Base-by-base conservation (phyloP, 352 stramenopile species). In the Phytophthora sp. region DNA sequence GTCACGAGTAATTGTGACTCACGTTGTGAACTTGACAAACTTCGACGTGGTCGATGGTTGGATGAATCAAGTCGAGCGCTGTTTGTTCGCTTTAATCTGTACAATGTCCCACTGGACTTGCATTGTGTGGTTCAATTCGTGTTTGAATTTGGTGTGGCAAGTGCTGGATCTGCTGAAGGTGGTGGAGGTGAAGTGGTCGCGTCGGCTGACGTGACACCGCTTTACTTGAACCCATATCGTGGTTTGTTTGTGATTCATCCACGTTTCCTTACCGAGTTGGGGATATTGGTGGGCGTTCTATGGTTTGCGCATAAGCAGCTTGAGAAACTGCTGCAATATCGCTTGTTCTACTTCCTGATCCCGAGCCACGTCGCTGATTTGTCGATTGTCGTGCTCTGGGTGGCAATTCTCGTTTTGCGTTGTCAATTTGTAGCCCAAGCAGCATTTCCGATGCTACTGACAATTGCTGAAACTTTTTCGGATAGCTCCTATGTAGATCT, bases 61-160 rank as follows among this genome's bases (percentile, higher is more conserved):
- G 79, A 90, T 23, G 52, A 57, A 8, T 77, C 72, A 1, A 80
- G 60, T 24, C 68, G 82, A 8, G 72, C 77, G 27, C 57, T 91
- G 13, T 79, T 90, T 45, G 65, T 80, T 13, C 69, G 80, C 39
- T 91, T 89, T 59, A 93, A 89, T 35, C 35, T 91, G 20, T 90
- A 89, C 76, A 90, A 88, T 18, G 56, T 71, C 8, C 79, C 76
- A 3, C 36, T 77, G 7, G 81, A 82, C 8, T 66, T 82, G 29
- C 79, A 89, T 57, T 80, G 67, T 23, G 64, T 71, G 2, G 72
- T 88, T 4, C 71, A 71, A 9, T 55, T 93, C 1, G 52, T 87
- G 11, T 90, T 91, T 24, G 80, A 90, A 57, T 82, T 93, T 42
- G 64, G 67, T 15, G 35, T 74, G 7, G 74, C 68, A 0, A 57